A percentile compares a stretch with the other conserved stretches of the same genome.
Conservation (phyloP, 1,139 yeast species). For the Saccharomyces hybrid region DNA sequence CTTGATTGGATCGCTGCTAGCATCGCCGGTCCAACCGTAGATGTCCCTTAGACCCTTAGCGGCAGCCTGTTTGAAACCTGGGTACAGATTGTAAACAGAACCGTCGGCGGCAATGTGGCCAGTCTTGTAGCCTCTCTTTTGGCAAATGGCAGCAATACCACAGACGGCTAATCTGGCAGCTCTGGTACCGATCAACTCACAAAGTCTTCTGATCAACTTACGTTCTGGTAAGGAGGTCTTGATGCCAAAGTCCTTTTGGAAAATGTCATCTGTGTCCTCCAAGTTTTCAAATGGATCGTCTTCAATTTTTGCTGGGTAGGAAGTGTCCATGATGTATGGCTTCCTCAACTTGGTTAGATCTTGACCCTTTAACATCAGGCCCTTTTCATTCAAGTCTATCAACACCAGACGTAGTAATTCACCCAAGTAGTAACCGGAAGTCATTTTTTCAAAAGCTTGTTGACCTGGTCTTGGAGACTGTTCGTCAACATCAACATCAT, state of each 20-base stretch:
- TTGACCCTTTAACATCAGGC: conserved; percentile 62
- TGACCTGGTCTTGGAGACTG: conserved; percentile 95
- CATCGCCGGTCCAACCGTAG: conserved; percentile 61
- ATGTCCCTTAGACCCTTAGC: conserved; percentile 85
- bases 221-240: conserved; percentile 72
- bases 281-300: conserved; percentile 86
- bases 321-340: conserved; percentile 76
- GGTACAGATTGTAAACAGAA: conserved; percentile 88
- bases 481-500: conserved; percentile 70
- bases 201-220: conserved; percentile 70
- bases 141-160: conserved; percentile 92
- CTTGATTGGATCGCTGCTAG: conserved; percentile 54
- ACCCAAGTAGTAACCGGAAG: conserved; percentile 93
- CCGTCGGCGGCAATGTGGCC: conserved; percentile 98
- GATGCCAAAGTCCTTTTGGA: conserved; percentile 51
- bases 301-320: conserved; percentile 80
- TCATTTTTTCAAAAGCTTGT: conserved; percentile 95
- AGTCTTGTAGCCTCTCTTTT: conserved; percentile 68
- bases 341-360: conserved; percentile 51
- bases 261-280: conserved; percentile 62
- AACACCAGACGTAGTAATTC: conserved; percentile 79
- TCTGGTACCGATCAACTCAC: conserved; percentile 85
- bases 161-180: conserved; percentile 89
- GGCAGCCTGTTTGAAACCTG: conserved; percentile 83
- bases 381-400: conserved; percentile 60